Evolutionary conservation across 2,329 filamentous ascomycete genomes (phyloP), one percentile per base, ranked within the genome.

Genomic region (Dothistroma septosporum): DNA sequence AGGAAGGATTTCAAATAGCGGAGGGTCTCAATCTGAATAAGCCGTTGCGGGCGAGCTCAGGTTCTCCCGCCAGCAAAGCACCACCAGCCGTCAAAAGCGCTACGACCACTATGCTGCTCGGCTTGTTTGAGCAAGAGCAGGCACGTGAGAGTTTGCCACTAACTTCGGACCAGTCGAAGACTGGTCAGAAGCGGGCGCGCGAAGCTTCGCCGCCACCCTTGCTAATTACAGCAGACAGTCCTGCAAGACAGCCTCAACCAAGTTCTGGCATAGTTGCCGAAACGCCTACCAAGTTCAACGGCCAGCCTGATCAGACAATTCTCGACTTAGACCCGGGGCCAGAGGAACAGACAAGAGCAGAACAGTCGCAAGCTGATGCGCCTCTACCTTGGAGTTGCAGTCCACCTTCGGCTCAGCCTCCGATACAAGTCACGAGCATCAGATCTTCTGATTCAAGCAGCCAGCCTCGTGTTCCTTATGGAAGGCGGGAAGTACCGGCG

Each of bases 401-500:
- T 19, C 58, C 59, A 49, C 37, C 48, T 2, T 61, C 52, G 19
- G 32, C 58, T 58, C 21, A 47, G 47, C 44, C 49, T 31, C 55
- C 44, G 11, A 44, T n/a, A 35, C 49, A 44, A n/a, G 37, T 11
- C 16, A 21, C 48, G 12, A 11, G 35, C 24, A 22, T 35, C 12
- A 24, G 10, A 32, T 46, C 22, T 57, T 60, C 19, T 19, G 53
- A 37, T 3, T 52, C 24, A 35, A 59, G 56, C 50, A 55, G 33
- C 16, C 58, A 52, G 33, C 14, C 44, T 48, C n/a, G 22, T 24
- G 41, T 63, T 46, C 62, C 61, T 24, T 70, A 73, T 55, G 65
- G 65, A 14, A 66, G 70, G 2, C 60, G 63, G 24, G 71, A 59
- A 32, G 72, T 77, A 5, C 76, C 80, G 1, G 73, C 70, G 28